A percentile compares a stretch with the other conserved stretches of the same genome.
These are phyloP conservation scores for Venturia oleaginea DNA, from an alignment of 2,329 filamentous ascomycete species.

Conservation along the genomic window DNA sequence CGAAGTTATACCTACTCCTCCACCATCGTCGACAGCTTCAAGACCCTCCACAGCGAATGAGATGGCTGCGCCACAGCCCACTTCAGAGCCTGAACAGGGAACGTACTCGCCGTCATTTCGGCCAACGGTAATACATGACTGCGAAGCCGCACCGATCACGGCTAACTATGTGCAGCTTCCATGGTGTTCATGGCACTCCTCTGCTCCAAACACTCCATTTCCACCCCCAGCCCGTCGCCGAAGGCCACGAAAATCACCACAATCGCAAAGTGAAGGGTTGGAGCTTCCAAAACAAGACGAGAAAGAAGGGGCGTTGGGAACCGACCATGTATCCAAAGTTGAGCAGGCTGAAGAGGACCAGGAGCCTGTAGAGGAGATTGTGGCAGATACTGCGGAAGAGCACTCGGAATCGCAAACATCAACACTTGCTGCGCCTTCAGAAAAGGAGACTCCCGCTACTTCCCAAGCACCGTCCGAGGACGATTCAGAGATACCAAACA, in stretches of 20 bases:
- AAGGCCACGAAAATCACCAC: conserved; percentile 33
- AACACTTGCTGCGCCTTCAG: conserved; percentile 35
- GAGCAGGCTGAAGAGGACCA: conserved; percentile 16
- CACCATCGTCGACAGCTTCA: conserved; percentile 26
- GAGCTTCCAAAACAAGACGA: conserved; percentile 44
- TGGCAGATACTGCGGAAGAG: conserved; percentile 19
- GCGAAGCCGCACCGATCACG: background rate
- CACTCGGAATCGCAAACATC: conserved; percentile 33
- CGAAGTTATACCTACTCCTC: conserved; percentile 19
- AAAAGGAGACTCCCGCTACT: conserved; percentile 48
- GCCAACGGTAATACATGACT: background rate
- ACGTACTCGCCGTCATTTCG: background rate
- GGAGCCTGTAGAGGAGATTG: conserved; percentile 17
- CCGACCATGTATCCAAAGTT: conserved; percentile 13
- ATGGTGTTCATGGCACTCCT: conserved; percentile 41
- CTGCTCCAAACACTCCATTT: conserved; percentile 30
- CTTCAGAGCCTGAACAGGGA: conserved; percentile 2
- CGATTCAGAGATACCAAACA: conserved; percentile 46
- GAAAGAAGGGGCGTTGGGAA: conserved; percentile 15
- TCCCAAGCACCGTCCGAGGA: conserved; percentile 50
- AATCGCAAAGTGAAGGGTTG: conserved; percentile 18
- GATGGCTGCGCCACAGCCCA: background rate
- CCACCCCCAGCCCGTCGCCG: conserved; percentile 41
- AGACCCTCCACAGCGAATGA: conserved; percentile 19
- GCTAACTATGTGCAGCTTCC: conserved; percentile 36